These are phyloP conservation scores for Colletotrichum tofieldiae DNA, from an alignment of 2,329 filamentous ascomycete species.

Conservation along the genomic window DNA sequence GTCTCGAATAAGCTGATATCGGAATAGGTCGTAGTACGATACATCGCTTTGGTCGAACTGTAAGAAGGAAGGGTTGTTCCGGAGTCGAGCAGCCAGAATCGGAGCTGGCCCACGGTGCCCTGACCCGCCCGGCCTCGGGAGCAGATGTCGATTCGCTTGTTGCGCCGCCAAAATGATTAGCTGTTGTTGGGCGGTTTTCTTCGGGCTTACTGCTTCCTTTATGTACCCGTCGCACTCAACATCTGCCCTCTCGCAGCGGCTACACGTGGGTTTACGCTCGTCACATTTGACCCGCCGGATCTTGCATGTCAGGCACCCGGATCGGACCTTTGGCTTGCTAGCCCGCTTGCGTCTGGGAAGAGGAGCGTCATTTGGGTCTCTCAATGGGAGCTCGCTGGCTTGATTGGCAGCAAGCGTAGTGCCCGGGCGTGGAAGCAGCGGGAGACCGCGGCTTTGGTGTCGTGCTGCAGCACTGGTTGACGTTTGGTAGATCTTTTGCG, in stretches of 20 bases:
- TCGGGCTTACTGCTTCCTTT: conserved; percentile 7
- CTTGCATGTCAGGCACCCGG: conserved; percentile 46
- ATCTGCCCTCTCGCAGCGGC: conserved; percentile 40
- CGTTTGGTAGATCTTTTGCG: neutral
- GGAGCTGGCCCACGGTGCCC: neutral
- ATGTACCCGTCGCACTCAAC: conserved; percentile 43
- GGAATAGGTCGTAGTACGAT: conserved; percentile 45
- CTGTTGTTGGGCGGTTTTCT: conserved; percentile 3
- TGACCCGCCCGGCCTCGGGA: conserved; percentile 16
- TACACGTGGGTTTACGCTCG: conserved; percentile 48
- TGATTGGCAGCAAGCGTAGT: neutral
- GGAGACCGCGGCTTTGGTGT: neutral
- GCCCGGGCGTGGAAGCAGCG: neutral
- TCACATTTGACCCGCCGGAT: conserved; percentile 51
- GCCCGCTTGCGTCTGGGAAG: conserved; percentile 28
- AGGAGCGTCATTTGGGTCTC: too few species aligned
- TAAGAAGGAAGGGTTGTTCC: neutral
- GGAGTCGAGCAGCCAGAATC: neutral
- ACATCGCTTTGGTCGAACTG: conserved; percentile 35
- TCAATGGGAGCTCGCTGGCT: neutral
- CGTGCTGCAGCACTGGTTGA: neutral
- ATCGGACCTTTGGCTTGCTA: conserved; percentile 42
- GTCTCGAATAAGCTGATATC: conserved; percentile 43
- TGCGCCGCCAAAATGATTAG: conserved; percentile 22
- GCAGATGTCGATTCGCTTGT: neutral